These are phyloP conservation scores for Sambucus nigra DNA, from an alignment of 129 eudicot species.

Conservation along the genomic window DNA sequence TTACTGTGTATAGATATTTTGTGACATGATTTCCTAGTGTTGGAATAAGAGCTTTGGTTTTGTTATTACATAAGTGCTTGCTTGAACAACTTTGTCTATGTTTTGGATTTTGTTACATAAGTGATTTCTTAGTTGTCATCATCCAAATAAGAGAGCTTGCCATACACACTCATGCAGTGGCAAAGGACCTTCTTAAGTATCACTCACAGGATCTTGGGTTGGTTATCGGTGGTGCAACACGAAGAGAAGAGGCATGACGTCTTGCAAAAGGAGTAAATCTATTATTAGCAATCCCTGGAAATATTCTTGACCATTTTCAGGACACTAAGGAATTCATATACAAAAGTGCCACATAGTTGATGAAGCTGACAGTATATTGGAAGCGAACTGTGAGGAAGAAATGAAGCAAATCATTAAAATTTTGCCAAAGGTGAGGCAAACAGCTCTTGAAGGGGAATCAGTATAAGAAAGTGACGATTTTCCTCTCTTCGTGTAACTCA, in stretches of 20 bases:
- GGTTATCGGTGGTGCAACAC: conserved; percentile 84
- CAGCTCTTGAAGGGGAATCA: no score
- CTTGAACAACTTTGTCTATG: no score
- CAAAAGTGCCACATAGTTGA: conserved; percentile 77
- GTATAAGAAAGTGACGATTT: no score
- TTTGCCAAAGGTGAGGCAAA: conserved; percentile 91
- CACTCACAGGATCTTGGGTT: conserved; percentile 80
- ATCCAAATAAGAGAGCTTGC: conserved; percentile 87
- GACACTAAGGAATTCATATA: conserved; percentile 85
- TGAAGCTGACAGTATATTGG: conserved; percentile 94
- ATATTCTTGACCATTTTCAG: conserved; percentile 87
- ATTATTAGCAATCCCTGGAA: conserved; percentile 79
- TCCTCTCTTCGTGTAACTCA: no score
- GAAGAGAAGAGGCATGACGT: conserved; percentile 72
- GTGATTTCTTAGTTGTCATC: no score
- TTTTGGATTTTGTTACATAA: no score
- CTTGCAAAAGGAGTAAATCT: conserved; percentile 78
- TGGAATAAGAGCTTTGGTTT: no score
- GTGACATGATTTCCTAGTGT: no score
- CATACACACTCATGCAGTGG: conserved; percentile 71
- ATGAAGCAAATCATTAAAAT: conserved; percentile 77
- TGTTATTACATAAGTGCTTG: no score
- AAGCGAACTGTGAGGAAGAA: conserved; percentile 85
- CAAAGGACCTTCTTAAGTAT: conserved; percentile 76
- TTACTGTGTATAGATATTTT: no score